Evolutionary conservation across 2,329 filamentous ascomycete species (phyloP).

Genomic region (Curvularia sp.): DNA sequence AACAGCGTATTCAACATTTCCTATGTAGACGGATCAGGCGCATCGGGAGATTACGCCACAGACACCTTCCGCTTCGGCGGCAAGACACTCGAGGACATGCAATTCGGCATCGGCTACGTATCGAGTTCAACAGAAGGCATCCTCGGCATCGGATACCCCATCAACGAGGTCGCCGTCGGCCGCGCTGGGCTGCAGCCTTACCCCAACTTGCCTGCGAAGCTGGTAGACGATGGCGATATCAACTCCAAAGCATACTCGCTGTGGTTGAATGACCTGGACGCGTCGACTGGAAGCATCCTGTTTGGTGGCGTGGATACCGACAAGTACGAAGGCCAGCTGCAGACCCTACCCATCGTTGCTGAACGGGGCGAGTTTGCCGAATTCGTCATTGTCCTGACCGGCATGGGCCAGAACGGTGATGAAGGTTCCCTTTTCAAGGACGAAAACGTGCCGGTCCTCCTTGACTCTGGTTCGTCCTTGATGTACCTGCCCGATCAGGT

Average conservation of each 20-base stretch:
- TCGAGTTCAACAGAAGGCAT: slow-evolving; percentile 72
- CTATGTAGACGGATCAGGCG: slow-evolving; percentile 82
- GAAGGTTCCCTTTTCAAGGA: slow-evolving; percentile 54
- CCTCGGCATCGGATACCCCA: slow-evolving; percentile 80
- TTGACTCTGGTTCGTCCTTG: slow-evolving; percentile 78
- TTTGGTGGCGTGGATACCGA: slow-evolving; percentile 82
- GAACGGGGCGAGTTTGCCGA: slow-evolving; percentile 59
- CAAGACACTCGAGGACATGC: slow-evolving; percentile 62
- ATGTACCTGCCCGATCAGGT: slow-evolving; percentile 72
- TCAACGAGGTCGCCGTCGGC: slow-evolving; percentile 78
- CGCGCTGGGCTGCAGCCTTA: slow-evolving; percentile 61
- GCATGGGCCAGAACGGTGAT: slow-evolving; percentile 54
- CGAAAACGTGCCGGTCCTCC: slow-evolving; percentile 63
- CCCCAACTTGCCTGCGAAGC: slow-evolving; percentile 68
- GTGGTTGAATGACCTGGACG: slow-evolving; percentile 66
- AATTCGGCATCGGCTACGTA: slow-evolving; percentile 76
- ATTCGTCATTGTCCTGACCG: slow-evolving; percentile 61
- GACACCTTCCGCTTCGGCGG: slow-evolving; percentile 72
- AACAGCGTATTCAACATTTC: slow-evolving; percentile 83
- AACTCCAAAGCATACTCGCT: slow-evolving; percentile 71
- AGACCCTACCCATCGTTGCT: slow-evolving; percentile 66
- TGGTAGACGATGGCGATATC: slow-evolving; percentile 69
- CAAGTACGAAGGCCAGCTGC: slow-evolving; percentile 72
- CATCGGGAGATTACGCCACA: slow-evolving; percentile 78
- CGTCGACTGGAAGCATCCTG: slow-evolving; percentile 73